phyloP scores from a whole-genome alignment of 352 stramenopile genomes.

The Globisporangium polare region DNA sequence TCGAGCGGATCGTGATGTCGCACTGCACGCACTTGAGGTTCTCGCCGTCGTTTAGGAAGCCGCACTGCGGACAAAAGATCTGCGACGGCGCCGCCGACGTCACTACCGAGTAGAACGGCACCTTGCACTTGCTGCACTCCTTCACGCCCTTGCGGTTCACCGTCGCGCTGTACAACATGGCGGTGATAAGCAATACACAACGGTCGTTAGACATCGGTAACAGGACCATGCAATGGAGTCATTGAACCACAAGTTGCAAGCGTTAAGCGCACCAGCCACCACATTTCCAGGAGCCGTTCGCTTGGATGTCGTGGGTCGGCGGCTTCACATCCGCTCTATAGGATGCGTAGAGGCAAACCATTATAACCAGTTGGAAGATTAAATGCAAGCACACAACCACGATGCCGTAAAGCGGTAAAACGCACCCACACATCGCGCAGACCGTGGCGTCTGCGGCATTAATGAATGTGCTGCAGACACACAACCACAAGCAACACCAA shows the following conservation, averaged over 20 bases:
- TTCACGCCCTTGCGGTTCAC: conserved; percentile 61
- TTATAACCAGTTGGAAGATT: too few relatives aligned
- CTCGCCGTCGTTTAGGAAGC: conserved; percentile 68
- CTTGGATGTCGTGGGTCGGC: conserved; percentile 64
- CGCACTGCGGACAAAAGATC: conserved; percentile 75
- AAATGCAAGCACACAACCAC: too few relatives aligned
- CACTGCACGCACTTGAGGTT: conserved; percentile 71
- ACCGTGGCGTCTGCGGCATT: conserved; percentile 45
- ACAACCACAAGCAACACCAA: not conserved
- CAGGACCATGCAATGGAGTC: not conserved
- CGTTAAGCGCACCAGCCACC: conserved; percentile 45
- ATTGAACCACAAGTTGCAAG: not conserved
- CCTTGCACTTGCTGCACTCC: conserved; percentile 52
- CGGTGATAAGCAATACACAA: too few relatives aligned
- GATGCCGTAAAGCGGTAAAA: not conserved
- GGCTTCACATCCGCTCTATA: conserved; percentile 52
- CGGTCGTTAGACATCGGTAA: not conserved
- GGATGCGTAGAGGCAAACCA: too few relatives aligned
- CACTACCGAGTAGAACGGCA: conserved; percentile 61
- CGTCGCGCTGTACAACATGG: conserved; percentile 24
- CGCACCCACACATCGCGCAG: conserved; percentile 76
- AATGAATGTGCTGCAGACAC: conserved; percentile 53
- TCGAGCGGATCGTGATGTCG: conserved; percentile 70
- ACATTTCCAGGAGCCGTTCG: conserved; percentile 69
- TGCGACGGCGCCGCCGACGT: conserved; percentile 63